Base-by-base conservation (phyloP, 2,329 filamentous ascomycete genomes). In the Penicillium vulpinum region DNA sequence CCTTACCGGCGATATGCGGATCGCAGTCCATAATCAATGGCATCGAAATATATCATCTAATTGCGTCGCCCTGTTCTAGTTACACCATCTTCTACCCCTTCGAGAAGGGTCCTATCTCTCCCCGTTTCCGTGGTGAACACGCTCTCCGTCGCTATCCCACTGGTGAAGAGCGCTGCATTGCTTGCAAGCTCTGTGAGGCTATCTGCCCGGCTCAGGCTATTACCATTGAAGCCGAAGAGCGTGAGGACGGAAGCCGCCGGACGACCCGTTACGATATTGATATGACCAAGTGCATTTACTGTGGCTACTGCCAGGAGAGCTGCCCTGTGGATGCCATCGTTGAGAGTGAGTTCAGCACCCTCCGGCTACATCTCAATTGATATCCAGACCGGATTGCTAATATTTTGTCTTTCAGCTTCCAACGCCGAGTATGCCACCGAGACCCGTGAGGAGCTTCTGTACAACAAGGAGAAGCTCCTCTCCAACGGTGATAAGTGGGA, bases 231-330 rank as follows among this genome's bases (percentile, higher is more conserved):
- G 94, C 94, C 56, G 94, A 99, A 78, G 94, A 99, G 83, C 92
- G 94, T 74, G 91, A 90, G 72, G 94, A 99, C 71, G 94, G 94
- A 62, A 95, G 91, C 72, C 88, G 94, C 78, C 87, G 94, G 74
- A 99, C 94, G 50, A 97, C 93, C 58, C 88, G 93, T 75, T 99
- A 99, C 80, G 94, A 99, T 76, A 97, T 99, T 74, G 94, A 99
- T 80, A 99, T 99, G 94, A 97, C 94, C 72, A 99, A 99, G 85
- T 99, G 94, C 82, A 99, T 99, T 79, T 99, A 97, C 86, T 97
- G 94, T 77, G 94, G 94, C 50, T 95, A 96, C 81, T 97, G 94
- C 85, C 93, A 97, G 82, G 94, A 99, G 83, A 96, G 91, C 64
- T 99, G 94, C 81, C 94, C 94, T 43, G 94, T 99, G 54, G 94